Evolutionary conservation across 352 stramenopile species (phyloP).

Genomic region (Pythium chondricola): DNA sequence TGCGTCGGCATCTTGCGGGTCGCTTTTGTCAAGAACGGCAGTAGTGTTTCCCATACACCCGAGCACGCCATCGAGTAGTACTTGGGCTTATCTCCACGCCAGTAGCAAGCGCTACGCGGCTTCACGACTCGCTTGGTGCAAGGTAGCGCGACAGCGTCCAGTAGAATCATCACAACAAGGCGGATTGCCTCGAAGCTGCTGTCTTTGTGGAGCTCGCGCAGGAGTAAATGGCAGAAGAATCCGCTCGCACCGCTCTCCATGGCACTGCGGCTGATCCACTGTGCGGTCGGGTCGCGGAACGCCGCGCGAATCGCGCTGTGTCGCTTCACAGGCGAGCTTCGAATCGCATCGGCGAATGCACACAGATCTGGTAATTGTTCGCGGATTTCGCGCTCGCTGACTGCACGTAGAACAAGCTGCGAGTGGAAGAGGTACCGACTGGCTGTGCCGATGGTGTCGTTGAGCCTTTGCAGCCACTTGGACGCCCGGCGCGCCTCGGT

Average conservation of each 20-base stretch:
- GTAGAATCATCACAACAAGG: conserved; percentile 29
- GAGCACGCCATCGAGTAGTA: conserved; percentile 65
- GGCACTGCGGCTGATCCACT: conserved; percentile 56
- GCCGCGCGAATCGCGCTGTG: conserved; percentile 16
- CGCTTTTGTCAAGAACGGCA: conserved; percentile 42
- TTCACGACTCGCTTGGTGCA: conserved; percentile 23
- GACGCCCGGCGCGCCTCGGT: background rate
- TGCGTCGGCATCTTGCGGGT: conserved; percentile 24
- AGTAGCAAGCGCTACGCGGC: conserved; percentile 32
- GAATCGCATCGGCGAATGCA: conserved; percentile 29
- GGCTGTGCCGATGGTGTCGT: conserved; percentile 37
- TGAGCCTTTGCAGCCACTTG: conserved; percentile 23
- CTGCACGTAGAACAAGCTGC: conserved; percentile 19
- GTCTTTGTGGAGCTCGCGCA: conserved; percentile 17
- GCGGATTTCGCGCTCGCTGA: conserved; percentile 24
- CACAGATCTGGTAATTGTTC: conserved; percentile 39
- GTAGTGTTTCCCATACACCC: conserved; percentile 41
- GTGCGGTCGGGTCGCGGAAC: conserved; percentile 32
- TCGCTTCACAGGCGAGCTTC: background rate
- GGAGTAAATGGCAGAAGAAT: conserved; percentile 44
- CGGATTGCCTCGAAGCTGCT: background rate
- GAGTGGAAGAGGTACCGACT: conserved; percentile 44
- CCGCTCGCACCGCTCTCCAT: conserved; percentile 43
- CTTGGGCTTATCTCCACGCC: conserved; percentile 39
- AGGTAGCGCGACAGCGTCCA: conserved; percentile 40